Evolutionary conservation across 768 basidiomycete species (phyloP).

Genomic region (Boletellus ananiceps): DNA sequence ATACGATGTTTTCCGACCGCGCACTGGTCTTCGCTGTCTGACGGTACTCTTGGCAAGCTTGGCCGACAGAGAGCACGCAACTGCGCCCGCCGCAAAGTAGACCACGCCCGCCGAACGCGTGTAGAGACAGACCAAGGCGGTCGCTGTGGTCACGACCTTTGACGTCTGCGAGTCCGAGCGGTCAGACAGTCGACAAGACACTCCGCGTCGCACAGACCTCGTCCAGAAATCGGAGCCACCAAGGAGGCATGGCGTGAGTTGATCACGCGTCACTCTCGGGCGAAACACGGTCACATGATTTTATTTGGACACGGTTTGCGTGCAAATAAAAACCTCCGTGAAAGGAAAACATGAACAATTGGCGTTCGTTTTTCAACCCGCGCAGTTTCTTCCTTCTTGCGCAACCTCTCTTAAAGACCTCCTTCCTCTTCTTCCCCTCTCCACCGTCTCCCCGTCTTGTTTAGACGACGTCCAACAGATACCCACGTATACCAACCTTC

Average conservation of each 20-base stretch:
- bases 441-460: constrained; percentile 15
- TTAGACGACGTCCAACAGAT: constrained; percentile 11
- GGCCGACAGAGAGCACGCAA: constrained; percentile 51
- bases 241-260: constrained; percentile 1
- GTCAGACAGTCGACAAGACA: constrained; percentile 3
- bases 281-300: constrained; percentile 29
- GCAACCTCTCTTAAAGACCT: constrained; percentile 16
- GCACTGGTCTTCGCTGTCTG: constrained; percentile 58
- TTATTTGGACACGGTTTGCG: constrained; percentile 28
- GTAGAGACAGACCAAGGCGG: constrained; percentile 47
- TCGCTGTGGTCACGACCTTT: constrained; percentile 47
- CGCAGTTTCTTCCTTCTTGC: constrained; percentile 4
- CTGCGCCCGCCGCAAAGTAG: constrained; percentile 57
- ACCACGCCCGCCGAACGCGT: constrained; percentile 58
- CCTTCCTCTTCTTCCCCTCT: constrained; percentile 10
- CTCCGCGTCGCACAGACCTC: constrained; percentile 18
- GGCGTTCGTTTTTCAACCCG: constrained; percentile 23
- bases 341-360: constrained; percentile 27
- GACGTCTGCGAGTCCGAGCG: constrained; percentile 46
- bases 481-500: neutral
- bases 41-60: constrained; percentile 59
- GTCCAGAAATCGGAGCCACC: constrained; percentile 30
- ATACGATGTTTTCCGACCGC: constrained; percentile 51
- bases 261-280: constrained; percentile 13
- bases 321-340: constrained; percentile 24